These are phyloP conservation scores for Venturia oleaginea DNA, from an alignment of 2,329 filamentous ascomycete species.

Conservation along the genomic window DNA sequence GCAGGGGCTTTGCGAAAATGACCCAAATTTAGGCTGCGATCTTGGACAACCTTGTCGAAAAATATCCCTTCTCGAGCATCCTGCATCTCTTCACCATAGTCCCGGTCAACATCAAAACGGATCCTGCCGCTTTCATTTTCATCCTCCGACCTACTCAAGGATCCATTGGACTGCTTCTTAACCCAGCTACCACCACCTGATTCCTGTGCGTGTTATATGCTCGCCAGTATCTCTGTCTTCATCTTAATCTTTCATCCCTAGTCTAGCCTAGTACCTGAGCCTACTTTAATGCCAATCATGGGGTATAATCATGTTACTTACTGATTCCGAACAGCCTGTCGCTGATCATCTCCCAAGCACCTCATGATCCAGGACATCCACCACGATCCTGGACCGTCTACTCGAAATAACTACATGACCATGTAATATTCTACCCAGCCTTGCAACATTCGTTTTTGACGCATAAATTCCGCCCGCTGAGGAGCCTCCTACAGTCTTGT, in stretches of 20 bases:
- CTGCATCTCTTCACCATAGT: background rate
- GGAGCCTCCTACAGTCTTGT: background rate
- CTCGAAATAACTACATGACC: conserved; percentile 2
- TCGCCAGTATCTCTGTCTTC: background rate
- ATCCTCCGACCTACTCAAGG: background rate
- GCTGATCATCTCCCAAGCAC: conserved; percentile 2
- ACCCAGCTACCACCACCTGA: background rate
- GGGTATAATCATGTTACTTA: background rate
- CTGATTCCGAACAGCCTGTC: background rate
- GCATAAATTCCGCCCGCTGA: background rate
- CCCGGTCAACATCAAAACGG: background rate
- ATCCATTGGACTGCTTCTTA: background rate
- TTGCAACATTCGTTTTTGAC: background rate
- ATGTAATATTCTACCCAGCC: background rate
- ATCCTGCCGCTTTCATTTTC: background rate
- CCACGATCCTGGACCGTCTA: background rate
- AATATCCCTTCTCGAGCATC: background rate
- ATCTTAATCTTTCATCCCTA: background rate
- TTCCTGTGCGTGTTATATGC: background rate
- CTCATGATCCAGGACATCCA: background rate
- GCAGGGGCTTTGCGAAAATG: background rate
- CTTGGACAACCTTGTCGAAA: background rate
- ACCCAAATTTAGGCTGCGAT: background rate
- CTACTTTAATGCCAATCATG: background rate
- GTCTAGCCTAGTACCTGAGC: background rate